phyloP scores from a whole-genome alignment of 306 rosid genomes.

The Canavalia ensiformis region DNA sequence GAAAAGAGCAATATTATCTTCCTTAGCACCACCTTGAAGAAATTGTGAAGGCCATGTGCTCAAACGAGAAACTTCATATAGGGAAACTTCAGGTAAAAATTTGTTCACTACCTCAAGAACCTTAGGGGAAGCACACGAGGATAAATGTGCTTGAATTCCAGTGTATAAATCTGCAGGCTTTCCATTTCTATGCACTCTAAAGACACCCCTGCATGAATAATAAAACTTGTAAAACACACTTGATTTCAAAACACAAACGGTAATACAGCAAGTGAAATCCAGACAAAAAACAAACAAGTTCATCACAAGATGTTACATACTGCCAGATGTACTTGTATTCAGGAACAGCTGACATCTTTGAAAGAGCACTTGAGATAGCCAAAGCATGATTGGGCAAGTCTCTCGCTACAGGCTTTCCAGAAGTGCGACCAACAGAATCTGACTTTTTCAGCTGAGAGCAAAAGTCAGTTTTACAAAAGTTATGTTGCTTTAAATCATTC shows the following conservation, averaged over 20 bases:
- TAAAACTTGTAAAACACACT: conserved; percentile 41
- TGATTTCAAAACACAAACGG: conserved; percentile 33
- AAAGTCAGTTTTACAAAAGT: conserved; percentile 46
- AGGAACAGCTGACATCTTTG: conserved; percentile 69
- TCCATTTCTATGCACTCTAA: conserved; percentile 77
- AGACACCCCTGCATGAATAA: conserved; percentile 73
- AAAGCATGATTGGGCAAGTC: conserved; percentile 55
- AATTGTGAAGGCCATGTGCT: conserved; percentile 93
- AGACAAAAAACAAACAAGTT: conserved; percentile 37
- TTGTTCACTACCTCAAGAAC: conserved; percentile 72
- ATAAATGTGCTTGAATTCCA: conserved; percentile 91
- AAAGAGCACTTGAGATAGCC: conserved; percentile 49
- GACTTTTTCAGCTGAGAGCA: conserved; percentile 52
- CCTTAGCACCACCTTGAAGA: conserved; percentile 72
- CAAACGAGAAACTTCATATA: conserved; percentile 83
- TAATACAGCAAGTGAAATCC: conserved; percentile 26
- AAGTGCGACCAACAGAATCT: conserved; percentile 48
- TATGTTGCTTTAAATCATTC: conserved; percentile 54
- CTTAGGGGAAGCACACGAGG: conserved; percentile 79
- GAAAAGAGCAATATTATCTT: conserved; percentile 91
- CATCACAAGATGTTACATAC: conserved; percentile 63
- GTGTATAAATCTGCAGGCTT: conserved; percentile 60
- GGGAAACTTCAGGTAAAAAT: conserved; percentile 64
- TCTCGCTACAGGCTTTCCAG: conserved; percentile 56
- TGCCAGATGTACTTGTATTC: conserved; percentile 87